These are phyloP conservation scores for Paecilomyces dactylethromorphus DNA, from an alignment of 2,329 filamentous ascomycete genomes.

Conservation along the genomic window DNA sequence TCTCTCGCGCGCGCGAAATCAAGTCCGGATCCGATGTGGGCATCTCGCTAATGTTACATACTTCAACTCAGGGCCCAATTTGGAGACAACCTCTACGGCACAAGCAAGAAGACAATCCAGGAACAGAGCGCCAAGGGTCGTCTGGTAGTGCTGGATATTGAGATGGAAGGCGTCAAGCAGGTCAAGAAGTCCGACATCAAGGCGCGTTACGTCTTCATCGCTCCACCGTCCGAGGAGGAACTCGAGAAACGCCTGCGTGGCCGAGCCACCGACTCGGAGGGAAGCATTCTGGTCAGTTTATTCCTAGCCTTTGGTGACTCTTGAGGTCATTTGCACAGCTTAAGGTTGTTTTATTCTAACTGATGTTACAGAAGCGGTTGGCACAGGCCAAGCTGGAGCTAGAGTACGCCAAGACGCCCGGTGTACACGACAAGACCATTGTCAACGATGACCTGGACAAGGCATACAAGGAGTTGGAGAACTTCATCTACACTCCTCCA, in stretches of 20 bases:
- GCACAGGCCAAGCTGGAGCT: constrained; percentile 68
- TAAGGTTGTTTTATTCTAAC: neutral
- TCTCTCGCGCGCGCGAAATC: no score
- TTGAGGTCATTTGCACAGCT: neutral
- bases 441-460: constrained; percentile 60
- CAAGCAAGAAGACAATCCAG: constrained; percentile 70
- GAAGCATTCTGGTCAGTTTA: constrained; percentile 33
- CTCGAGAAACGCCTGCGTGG: constrained; percentile 70
- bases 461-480: constrained; percentile 49
- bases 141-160: constrained; percentile 85
- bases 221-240: constrained; percentile 67
- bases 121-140: constrained; percentile 64
- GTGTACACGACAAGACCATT: constrained; percentile 59
- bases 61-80: constrained; percentile 59
- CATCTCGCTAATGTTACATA: neutral
- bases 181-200: constrained; percentile 69
- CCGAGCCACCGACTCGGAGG: constrained; percentile 72
- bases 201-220: constrained; percentile 77
- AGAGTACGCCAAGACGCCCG: constrained; percentile 61
- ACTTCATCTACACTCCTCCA: constrained; percentile 3
- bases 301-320: neutral
- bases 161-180: constrained; percentile 98
- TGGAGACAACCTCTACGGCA: constrained; percentile 81
- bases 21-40: neutral
- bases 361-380: constrained; percentile 56